A percentile compares a stretch with the other conserved stretches of the same genome.
These are phyloP conservation scores for Tetrahymena thermophila DNA, from an alignment of 73 alveolate species.

Conservation along the genomic window DNA sequence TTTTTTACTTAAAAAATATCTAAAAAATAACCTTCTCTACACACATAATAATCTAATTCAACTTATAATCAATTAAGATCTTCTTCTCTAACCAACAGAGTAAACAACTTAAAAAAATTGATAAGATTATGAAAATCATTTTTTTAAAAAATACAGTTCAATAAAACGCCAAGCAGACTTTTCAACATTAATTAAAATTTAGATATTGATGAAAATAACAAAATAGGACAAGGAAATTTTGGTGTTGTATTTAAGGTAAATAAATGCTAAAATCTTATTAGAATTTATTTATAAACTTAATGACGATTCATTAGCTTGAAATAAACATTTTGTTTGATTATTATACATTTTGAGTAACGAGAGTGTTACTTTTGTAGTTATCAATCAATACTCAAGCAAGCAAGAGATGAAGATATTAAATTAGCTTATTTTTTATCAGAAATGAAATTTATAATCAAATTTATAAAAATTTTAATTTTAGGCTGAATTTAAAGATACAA, in stretches of 20 bases:
- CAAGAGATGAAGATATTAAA: neutral
- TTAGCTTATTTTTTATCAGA: neutral
- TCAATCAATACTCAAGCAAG: neutral
- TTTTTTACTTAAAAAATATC: neutral
- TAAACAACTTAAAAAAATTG: neutral
- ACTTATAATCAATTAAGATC: neutral
- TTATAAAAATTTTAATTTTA: neutral
- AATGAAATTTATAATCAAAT: no score
- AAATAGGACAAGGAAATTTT: conserved; percentile 39
- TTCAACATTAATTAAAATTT: neutral
- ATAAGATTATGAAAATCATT: neutral
- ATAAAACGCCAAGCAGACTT: neutral
- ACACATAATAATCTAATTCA: neutral
- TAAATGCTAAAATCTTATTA: neutral
- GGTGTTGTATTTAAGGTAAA: conserved; percentile 51
- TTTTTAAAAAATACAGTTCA: neutral
- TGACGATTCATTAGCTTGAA: no score
- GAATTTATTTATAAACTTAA: neutral
- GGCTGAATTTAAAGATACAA: conserved; percentile 50
- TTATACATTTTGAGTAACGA: neutral
- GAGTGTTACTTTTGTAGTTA: no score
- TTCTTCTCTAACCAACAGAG: neutral
- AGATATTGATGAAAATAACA: neutral
- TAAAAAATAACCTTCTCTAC: neutral
- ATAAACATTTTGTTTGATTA: no score